Conservation (phyloP, 2,329 filamentous ascomycete species). For the Rhexocercosporidium sp. region DNA sequence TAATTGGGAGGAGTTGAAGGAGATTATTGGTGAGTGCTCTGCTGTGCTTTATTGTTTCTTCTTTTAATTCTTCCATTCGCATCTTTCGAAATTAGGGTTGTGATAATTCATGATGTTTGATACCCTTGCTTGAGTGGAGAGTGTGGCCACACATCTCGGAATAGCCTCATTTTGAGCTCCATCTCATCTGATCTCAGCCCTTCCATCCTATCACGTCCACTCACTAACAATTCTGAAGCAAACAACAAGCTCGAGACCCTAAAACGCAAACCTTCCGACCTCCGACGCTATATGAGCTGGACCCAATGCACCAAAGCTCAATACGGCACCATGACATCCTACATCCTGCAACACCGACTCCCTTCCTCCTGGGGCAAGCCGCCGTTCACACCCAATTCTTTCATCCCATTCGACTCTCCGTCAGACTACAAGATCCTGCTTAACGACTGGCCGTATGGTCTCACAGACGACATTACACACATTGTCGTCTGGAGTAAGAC, state of each 20-base stretch:
- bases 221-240: background rate
- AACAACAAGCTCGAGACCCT: constrained; percentile 72
- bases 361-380: constrained; percentile 65
- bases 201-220: no score
- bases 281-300: constrained; percentile 81
- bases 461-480: constrained; percentile 71
- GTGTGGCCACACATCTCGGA: background rate
- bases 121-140: background rate
- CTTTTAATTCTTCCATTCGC: background rate
- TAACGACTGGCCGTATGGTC: constrained; percentile 95
- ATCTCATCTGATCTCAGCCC: no score
- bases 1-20: constrained; percentile 74
- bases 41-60: background rate
- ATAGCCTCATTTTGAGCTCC: background rate
- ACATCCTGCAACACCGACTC: constrained; percentile 75
- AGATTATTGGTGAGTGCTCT: constrained; percentile 62
- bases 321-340: constrained; percentile 82
- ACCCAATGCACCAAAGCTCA: constrained; percentile 70
- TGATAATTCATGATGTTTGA: background rate
- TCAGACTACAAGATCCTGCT: constrained; percentile 72
- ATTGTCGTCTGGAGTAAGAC: constrained; percentile 94
- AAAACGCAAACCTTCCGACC: constrained; percentile 79
- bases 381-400: constrained; percentile 53
- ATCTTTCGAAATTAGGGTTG: background rate
- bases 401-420: constrained; percentile 55